Evolutionary conservation across 768 basidiomycete species (phyloP), one percentile per base, ranked within the genome.

Genomic region (Terana coerulea): DNA sequence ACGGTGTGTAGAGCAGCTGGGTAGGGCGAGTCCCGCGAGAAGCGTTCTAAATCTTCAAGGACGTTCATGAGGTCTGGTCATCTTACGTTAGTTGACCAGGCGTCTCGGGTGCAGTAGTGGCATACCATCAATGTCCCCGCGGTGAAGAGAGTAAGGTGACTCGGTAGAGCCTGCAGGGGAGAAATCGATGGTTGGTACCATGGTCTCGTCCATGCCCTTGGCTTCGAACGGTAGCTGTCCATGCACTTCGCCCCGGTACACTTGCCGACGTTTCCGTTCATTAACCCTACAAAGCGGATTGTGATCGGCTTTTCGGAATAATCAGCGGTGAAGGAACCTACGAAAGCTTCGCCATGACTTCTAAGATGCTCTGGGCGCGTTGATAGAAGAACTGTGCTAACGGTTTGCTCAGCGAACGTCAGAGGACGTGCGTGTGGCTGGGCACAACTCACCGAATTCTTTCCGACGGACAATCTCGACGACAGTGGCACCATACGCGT

Each of bases 391-490:
- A 88, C 25, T 79, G 77, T 40, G 81, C 90, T 91, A 52, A 31
- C 44, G 17, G 49, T 37, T 24, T 22, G n/a, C 34, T 59, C 22
- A 53, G 42, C 30, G 45, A 42, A 35, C 40, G 26, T 33, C 28
- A 9, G 36, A 3, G 45, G 12, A 25, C 22, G 3, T 39, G n/a
- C 24, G 25, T 17, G 35, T 6, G 28, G 14, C 31, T 6, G 10
- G 21, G 7, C 45, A 3, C 2, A 49, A 67, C 84, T 66, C 54
- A 87, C 91, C 76, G 66, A 95, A 97, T 64, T 95, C 91, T 59
- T 91, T 91, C 49, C 95, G 75, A 52, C 95, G 76, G 2, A 95
- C 89, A 26, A 98, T 83, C 68, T 98, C 95, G 15, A 94, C 78
- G 8, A 97, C 78, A 0, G 93, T 92, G 1, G 91, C 89, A 0